These are phyloP conservation scores for Colletotrichum viniferum DNA, from an alignment of 2,329 filamentous ascomycete genomes.

Conservation along the genomic window DNA sequence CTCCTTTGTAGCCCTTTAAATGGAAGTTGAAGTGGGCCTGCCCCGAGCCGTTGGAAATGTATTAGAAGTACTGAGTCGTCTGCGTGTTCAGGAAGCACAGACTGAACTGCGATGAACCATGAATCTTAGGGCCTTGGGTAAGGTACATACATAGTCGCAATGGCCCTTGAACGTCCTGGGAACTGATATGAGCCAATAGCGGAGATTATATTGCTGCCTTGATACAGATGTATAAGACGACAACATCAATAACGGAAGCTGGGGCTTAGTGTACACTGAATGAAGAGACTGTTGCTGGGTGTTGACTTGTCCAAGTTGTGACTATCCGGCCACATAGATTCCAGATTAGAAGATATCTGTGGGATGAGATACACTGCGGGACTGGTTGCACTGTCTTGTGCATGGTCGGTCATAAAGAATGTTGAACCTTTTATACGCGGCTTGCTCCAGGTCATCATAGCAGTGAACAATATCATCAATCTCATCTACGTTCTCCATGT, in stretches of 20 bases:
- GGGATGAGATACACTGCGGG: not conserved
- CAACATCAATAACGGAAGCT: not conserved
- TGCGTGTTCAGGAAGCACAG: not conserved
- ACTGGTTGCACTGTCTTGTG: not conserved
- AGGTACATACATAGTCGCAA: not conserved
- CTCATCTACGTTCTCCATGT: not conserved
- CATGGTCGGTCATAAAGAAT: not conserved
- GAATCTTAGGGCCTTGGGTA: not conserved
- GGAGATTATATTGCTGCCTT: not conserved
- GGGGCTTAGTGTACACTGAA: accelerated
- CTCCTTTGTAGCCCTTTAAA: not conserved
- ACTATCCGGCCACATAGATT: not conserved
- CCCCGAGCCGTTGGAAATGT: not conserved
- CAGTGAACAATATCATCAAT: not conserved
- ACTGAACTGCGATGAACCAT: not conserved
- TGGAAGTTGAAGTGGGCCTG: not conserved
- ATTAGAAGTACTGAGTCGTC: accelerated
- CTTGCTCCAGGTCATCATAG: not conserved
- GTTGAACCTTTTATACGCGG: not conserved
- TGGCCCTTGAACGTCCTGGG: not conserved
- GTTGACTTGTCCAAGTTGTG: not conserved
- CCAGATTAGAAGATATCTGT: not conserved
- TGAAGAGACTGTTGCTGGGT: not conserved
- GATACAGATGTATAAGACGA: not conserved
- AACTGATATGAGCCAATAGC: not conserved